phyloP scores from a whole-genome alignment of 2,329 filamentous ascomycete species.

The Trichophyton benhamiae region DNA sequence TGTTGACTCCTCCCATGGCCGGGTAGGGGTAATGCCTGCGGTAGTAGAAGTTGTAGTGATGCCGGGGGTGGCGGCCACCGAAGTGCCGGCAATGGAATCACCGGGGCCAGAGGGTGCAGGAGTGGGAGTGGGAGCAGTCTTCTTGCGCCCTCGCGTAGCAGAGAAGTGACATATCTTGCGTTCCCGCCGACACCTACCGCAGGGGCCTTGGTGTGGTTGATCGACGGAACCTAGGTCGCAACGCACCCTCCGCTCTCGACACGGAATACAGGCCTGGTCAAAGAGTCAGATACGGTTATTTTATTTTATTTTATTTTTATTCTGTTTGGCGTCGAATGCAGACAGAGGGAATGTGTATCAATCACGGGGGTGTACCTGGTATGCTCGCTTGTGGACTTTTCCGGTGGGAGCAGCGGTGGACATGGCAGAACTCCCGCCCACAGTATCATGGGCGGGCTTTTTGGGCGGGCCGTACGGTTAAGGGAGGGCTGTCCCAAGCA shows the following conservation, averaged over 20 bases:
- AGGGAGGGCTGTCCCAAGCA: not conserved
- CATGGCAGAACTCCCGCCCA: slow-evolving; percentile 9
- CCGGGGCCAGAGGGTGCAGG: not conserved
- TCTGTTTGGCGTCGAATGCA: too few relatives aligned
- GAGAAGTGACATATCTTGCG: slow-evolving; percentile 16
- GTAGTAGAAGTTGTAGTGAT: not conserved
- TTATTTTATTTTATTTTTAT: not conserved
- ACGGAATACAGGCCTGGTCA: slow-evolving; percentile 16
- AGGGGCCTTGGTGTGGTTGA: slow-evolving; percentile 14
- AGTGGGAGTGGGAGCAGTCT: slow-evolving; percentile 2
- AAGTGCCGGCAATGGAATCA: not conserved
- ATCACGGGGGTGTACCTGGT: slow-evolving; percentile 12
- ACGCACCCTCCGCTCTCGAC: slow-evolving; percentile 16
- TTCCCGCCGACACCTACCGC: slow-evolving; percentile 15
- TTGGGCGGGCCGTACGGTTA: not conserved
- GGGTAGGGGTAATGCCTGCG: not conserved
- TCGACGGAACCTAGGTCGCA: slow-evolving; percentile 16
- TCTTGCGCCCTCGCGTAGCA: slow-evolving; percentile 15
- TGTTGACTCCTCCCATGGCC: slow-evolving; percentile 1
- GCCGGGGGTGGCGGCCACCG: not conserved
- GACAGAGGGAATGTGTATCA: not conserved
- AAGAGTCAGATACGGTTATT: not conserved
- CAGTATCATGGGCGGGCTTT: not conserved
- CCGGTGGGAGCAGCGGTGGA: slow-evolving; percentile 9
- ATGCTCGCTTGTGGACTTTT: slow-evolving; percentile 16